These are phyloP conservation scores for Flammula alnicola DNA, from an alignment of 1,284 basidiomycete species.

Conservation along the genomic window DNA sequence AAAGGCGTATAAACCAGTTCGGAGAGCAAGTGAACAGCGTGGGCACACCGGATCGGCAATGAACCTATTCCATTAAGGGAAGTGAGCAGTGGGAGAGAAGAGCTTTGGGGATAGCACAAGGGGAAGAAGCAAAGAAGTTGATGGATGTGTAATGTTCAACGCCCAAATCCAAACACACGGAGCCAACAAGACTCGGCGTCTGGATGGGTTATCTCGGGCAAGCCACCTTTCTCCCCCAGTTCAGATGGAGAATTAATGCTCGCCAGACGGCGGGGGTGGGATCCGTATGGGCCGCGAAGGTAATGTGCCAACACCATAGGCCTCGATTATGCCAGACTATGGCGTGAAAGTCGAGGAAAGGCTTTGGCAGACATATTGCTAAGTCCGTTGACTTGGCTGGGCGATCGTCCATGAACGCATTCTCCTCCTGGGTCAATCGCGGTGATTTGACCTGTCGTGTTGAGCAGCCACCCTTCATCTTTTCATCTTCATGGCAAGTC, in stretches of 20 bases:
- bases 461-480: constrained; percentile 6
- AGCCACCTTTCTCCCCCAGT: constrained; percentile 4
- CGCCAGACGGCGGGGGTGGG: neutral
- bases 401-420: neutral
- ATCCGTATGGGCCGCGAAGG: constrained; percentile 3
- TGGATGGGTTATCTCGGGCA: constrained; percentile 17
- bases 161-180: constrained; percentile 18
- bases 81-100: constrained; percentile 16
- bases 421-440: constrained; percentile 20
- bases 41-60: constrained; percentile 20
- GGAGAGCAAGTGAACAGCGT: constrained; percentile 10
- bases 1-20: constrained; percentile 23
- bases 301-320: neutral
- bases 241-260: constrained; percentile 4
- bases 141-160: constrained; percentile 20
- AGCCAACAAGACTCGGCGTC: constrained; percentile 19
- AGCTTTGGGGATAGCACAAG: constrained; percentile 19
- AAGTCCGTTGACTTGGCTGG: constrained; percentile 3
- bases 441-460: constrained; percentile 22
- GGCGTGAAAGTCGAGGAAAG: constrained; percentile 5
- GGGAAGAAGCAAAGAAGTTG: constrained; percentile 28
- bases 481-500: constrained; percentile 6
- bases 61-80: constrained; percentile 19
- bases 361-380: neutral
- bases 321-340: constrained; percentile 1